phyloP scores from a whole-genome alignment of 2,329 filamentous ascomycete species.

The Pyricularia sp. region DNA sequence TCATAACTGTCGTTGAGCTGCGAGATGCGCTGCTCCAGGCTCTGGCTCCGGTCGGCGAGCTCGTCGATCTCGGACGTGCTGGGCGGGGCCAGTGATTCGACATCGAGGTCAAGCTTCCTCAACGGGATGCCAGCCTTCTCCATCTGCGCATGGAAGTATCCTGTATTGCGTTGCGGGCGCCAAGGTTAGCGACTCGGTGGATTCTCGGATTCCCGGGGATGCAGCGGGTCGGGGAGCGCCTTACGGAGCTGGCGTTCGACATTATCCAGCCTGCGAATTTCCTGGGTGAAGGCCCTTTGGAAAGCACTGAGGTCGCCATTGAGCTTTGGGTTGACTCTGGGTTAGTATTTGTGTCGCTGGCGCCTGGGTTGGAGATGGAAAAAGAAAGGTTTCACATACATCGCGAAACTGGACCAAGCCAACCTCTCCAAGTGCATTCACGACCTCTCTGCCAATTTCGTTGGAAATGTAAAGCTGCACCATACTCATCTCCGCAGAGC shows the following conservation, averaged over 20 bases:
- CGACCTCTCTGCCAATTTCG: constrained; percentile 95
- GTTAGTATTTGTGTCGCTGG: neutral
- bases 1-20: constrained; percentile 97
- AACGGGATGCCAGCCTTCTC: constrained; percentile 80
- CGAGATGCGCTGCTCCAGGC: constrained; percentile 78
- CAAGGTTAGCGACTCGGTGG: neutral
- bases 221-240: constrained; percentile 20
- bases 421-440: constrained; percentile 90
- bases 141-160: constrained; percentile 93
- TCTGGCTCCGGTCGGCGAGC: constrained; percentile 81
- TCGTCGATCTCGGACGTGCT: constrained; percentile 94
- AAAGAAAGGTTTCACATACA: constrained; percentile 39
- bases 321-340: constrained; percentile 40
- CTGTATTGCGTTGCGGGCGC: constrained; percentile 25
- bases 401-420: constrained; percentile 95
- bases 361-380: neutral
- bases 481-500: constrained; percentile 99
- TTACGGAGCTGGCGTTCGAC: constrained; percentile 92
- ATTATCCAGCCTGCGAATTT: constrained; percentile 94
- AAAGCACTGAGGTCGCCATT: constrained; percentile 90
- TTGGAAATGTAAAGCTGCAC: constrained; percentile 99
- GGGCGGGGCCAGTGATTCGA: constrained; percentile 72
- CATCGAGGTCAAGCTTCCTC: constrained; percentile 82
- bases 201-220: neutral
- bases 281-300: constrained; percentile 92